Conservation (phyloP, 306 rosid species). For the Quercus dentata region DNA sequence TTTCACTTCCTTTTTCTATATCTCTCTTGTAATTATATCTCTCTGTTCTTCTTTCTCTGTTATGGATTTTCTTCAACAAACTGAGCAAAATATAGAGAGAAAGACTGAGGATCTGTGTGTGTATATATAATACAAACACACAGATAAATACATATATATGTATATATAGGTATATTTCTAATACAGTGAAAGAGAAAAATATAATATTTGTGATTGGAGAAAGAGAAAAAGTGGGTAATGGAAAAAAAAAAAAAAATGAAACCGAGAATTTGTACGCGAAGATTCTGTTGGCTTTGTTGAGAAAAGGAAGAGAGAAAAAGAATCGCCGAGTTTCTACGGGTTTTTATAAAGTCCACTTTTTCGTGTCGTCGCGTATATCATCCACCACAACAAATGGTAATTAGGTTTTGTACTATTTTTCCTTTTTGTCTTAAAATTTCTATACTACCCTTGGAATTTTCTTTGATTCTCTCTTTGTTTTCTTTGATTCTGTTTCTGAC, state of each 20-base stretch:
- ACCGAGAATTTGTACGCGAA: conserved; percentile 33
- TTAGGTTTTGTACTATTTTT: too few relatives aligned
- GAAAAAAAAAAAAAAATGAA: conserved; percentile 8
- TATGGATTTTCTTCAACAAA: not conserved
- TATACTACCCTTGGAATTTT: too few relatives aligned
- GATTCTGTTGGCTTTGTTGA: conserved; percentile 41
- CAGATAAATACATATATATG: too few relatives aligned
- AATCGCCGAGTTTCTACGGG: conserved; percentile 31
- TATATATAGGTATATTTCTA: conserved; percentile 3
- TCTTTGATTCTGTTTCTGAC: too few relatives aligned
- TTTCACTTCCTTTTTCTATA: conserved; percentile 16
- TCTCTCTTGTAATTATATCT: not conserved
- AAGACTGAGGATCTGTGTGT: conserved; percentile 9
- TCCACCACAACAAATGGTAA: conserved; percentile 3
- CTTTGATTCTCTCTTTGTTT: too few relatives aligned
- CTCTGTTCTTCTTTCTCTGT: not conserved
- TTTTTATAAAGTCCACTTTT: conserved; percentile 32
- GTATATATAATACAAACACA: not conserved
- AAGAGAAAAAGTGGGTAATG: not conserved
- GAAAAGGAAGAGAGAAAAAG: not conserved
- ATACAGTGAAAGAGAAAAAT: not conserved
- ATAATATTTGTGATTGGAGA: not conserved
- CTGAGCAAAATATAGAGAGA: not conserved
- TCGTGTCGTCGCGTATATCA: conserved; percentile 76
- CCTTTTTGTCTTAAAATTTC: too few relatives aligned